Conservation (phyloP, 192 early-diverging fungal genomes). For the Backusella circina region DNA sequence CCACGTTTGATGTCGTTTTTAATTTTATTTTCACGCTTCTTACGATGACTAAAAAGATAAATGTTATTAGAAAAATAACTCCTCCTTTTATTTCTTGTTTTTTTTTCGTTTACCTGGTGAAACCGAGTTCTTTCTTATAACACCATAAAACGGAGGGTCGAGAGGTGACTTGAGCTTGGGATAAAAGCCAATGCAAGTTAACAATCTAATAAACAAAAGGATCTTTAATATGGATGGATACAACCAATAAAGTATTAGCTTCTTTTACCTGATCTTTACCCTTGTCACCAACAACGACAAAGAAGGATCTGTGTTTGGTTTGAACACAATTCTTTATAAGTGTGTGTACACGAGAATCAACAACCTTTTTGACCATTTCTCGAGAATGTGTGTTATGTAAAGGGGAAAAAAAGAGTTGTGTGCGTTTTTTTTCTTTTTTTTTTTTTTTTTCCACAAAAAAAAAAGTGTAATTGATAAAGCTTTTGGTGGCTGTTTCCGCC, state of each 20-base stretch:
- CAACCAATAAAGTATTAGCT: too few relatives aligned
- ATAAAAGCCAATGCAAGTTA: conserved; percentile 94
- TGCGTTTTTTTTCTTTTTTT: too few relatives aligned
- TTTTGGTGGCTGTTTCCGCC: too few relatives aligned
- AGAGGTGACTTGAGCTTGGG: conserved; percentile 86
- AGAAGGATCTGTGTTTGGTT: conserved; percentile 89
- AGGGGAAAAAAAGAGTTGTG: not conserved
- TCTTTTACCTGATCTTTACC: conserved; percentile 82
- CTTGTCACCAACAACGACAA: conserved; percentile 94
- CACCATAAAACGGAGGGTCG: conserved; percentile 98
- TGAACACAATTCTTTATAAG: conserved; percentile 92
- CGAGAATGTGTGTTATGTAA: not conserved
- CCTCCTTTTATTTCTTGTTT: not conserved
- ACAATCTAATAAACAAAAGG: conserved; percentile 63
- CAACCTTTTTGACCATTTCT: conserved; percentile 76
- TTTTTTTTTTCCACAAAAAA: too few relatives aligned
- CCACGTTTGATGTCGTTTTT: conserved; percentile 93
- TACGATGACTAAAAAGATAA: conserved; percentile 66
- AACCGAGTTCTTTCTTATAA: conserved; percentile 98
- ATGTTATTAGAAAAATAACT: not conserved
- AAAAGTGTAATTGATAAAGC: too few relatives aligned
- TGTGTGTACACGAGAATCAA: conserved; percentile 93
- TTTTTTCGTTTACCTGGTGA: conserved; percentile 54
- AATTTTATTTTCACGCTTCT: conserved; percentile 95
- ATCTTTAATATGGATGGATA: too few relatives aligned